Evolutionary conservation across 352 stramenopile species (phyloP), one percentile per base, ranked within the genome.

Genomic region (Phytophthora multivora): DNA sequence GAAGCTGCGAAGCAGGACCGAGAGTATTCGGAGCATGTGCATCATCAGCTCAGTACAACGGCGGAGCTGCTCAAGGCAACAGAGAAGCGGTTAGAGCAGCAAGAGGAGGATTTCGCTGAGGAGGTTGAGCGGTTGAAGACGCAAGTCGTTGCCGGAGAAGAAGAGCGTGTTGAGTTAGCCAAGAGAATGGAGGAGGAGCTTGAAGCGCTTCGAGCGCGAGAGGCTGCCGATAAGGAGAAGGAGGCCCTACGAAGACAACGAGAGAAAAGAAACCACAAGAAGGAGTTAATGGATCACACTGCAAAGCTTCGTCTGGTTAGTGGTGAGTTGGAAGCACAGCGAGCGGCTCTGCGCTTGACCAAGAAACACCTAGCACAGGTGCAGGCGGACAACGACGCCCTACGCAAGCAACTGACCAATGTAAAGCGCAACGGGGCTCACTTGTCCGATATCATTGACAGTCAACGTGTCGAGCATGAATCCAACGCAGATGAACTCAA

Each of bases 11-110:
- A 53, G 28, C 78, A 86, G 42, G 81, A 89, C 46, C 71, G 76
- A 39, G 71, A 83, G 55, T 89, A 91, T 50, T 78, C 73, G 7
- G 61, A 82, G 25, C 63, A 78, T 28, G 75, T 90, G 19, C 81
- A 89, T 51, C 49, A 43, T n/a, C 83, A 92, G 51, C 72, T 92
- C 7, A 66, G 65, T 30, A 88, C 79, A 0, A 75, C 78, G 1
- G 73, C 83, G 2, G 71, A 89, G 28, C 46, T 92, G 50, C 71
- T 92, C 10, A 81, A 84, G 28, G 55, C 79, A 8, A 82, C 70
- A 4, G 83, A 90, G 48, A 73, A 71, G 23, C 77, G 79, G 16
- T 39, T 88, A 4, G 66, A 79, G 39, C 63, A 76, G 35, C 76
- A 79, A 30, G 68, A 83, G 13, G 18, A 58, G 13, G 19, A 70